Percentiles rank a stretch among this genome's conserved stretches.
Evolutionary conservation across 2,329 filamentous ascomycete genomes (phyloP).

Genomic region (Fusarium mangiferae): DNA sequence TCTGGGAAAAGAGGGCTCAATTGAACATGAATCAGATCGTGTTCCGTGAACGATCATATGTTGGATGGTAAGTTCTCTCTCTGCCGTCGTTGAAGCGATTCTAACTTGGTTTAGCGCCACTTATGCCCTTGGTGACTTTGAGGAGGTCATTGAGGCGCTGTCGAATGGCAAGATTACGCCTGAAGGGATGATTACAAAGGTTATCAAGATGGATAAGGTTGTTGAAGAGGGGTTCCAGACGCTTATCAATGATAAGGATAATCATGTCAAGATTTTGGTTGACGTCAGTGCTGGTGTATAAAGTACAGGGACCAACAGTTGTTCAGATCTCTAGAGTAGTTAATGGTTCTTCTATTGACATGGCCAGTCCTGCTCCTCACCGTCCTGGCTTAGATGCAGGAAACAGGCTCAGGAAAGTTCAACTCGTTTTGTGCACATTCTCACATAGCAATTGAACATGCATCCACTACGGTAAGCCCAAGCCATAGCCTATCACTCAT

Average conservation of each 20-base stretch:
- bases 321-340: no score
- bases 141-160: conserved; percentile 17
- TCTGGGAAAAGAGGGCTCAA: conserved; percentile 18
- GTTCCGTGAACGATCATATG: conserved; percentile 16
- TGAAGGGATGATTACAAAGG: conserved; percentile 21
- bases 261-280: conserved; percentile 22
- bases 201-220: conserved; percentile 21
- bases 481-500: no score
- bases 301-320: no score
- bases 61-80: conserved; percentile 7
- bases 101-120: neutral
- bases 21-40: conserved; percentile 26
- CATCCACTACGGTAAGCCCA: no score
- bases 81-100: rapidly evolving
- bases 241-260: conserved; percentile 14
- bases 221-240: conserved; percentile 16
- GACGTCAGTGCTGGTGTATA: conserved; percentile 3
- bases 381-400: no score
- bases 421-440: no score
- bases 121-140: conserved; percentile 6
- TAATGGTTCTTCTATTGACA: no score
- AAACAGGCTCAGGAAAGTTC: no score
- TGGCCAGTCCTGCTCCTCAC: no score
- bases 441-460: no score
- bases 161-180: conserved; percentile 3